Evolutionary conservation across 2,329 filamentous ascomycete genomes (phyloP), one percentile per base, ranked within the genome.

Genomic region (Biscogniauxia sp.): DNA sequence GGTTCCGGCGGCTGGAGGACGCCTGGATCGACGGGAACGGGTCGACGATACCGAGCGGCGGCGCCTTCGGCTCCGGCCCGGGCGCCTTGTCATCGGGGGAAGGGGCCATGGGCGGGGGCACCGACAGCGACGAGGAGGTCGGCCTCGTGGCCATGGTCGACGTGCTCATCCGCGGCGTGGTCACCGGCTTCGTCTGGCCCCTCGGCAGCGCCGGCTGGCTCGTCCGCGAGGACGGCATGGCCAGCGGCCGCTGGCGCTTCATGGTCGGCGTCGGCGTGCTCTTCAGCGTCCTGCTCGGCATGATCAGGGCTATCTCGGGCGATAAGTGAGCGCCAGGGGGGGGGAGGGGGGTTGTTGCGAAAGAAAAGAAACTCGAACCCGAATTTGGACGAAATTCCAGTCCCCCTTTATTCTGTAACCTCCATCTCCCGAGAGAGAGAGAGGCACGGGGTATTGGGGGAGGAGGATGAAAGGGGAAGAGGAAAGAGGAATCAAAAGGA

Each of bases 101-200:
- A 0, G 73, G 67, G 1, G 70, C 65, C 2, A 74, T 59, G 1
- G 66, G 68, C 28, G 68, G 69, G 17, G 75, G 77, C 51, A 70
- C 73, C 17, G 79, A 77, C 25, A 79, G 81, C 3, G 81, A 82
- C 45, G 82, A 80, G 19, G 81, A 79, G 25, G 80, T 76, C 1
- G 77, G 77, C 26, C 77, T 79, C 55, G 69, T 75, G 17, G 87
- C 85, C 0, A 83, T 90, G 11, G 79, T 97, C 52, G 94, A 98
- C 71, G 89, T 96, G 70, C 86, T 97, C 79, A 82, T 98, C 61
- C 91, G 89, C 77, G 95, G 93, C 4, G 92, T 95, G 75, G 79
- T 96, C 61, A 91, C 95, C 70, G 95, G 95, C 0, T 99, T 98
- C 80, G 90, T 99, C 74, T 98, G 94, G 86, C 95, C 95, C 3